These are phyloP conservation scores for Penicillium macrosclerotiorum DNA, from an alignment of 495 filamentous ascomycete species.

Conservation along the genomic window DNA sequence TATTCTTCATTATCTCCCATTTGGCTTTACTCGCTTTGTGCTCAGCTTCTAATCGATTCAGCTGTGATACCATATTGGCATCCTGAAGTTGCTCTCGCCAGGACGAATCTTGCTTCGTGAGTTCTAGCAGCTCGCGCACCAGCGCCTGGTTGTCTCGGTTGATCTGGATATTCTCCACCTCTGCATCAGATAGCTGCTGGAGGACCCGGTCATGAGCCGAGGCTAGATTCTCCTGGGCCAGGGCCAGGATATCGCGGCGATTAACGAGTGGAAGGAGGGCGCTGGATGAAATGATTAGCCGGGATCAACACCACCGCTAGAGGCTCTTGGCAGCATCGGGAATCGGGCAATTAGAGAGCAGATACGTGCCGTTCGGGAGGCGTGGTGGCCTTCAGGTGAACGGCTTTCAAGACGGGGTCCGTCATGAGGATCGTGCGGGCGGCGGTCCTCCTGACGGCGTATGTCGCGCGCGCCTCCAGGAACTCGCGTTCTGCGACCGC, in stretches of 20 bases:
- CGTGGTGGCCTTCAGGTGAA: conserved; percentile 66
- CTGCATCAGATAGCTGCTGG: conserved; percentile 49
- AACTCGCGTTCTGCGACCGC: conserved; percentile 59
- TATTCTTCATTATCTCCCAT: conserved; percentile 73
- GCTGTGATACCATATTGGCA: conserved; percentile 46
- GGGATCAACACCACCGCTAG: no score
- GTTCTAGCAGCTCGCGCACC: conserved; percentile 55
- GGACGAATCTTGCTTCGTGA: conserved; percentile 56
- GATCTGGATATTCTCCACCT: conserved; percentile 53
- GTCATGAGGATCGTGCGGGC: conserved; percentile 63
- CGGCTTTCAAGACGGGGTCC: conserved; percentile 72
- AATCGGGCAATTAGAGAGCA: neutral
- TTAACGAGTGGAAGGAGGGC: conserved; percentile 63
- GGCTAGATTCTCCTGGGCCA: conserved; percentile 55
- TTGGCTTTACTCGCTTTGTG: conserved; percentile 55
- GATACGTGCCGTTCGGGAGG: conserved; percentile 61
- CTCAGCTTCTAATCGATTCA: conserved; percentile 55
- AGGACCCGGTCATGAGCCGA: conserved; percentile 46
- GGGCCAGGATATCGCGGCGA: conserved; percentile 63
- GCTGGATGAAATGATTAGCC: conserved; percentile 32
- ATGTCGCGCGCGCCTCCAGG: conserved; percentile 64
- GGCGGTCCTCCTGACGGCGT: conserved; percentile 65
- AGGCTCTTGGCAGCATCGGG: no score
- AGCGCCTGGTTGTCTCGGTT: conserved; percentile 61
- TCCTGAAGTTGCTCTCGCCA: conserved; percentile 52